Evolutionary conservation across 805 yeast genomes (phyloP), one percentile per base, ranked within the genome.

Genomic region (Cyberlindnera veronae): DNA sequence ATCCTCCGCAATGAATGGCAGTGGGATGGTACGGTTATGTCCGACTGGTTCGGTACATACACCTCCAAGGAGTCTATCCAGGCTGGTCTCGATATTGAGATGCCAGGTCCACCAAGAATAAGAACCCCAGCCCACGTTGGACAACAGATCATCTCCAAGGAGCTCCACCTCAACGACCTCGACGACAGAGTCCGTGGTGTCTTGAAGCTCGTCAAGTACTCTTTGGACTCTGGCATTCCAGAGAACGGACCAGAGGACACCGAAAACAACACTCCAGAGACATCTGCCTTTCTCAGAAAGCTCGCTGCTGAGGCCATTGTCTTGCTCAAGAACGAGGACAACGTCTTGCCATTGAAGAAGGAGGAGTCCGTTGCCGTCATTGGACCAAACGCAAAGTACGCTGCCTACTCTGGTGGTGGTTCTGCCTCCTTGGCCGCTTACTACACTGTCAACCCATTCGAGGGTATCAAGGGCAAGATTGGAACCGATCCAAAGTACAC

Each of bases 41-140:
- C 78, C 19, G 84, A 79, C 59, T 79, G 84, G 84, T 69, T 55
- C 51, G 84, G 84, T n/a, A 66, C 68, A 9, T 76, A 71, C 53
- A 64, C 77, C 11, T 61, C 62, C 35, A 63, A 61, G 34, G 69
- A 64, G 33, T 51, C 79, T 8, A 55, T 77, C 31, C 65, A 69
- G 23, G 75, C 76, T 20, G 84, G 83, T 3, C 62, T 79, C 38
- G 79, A 76, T 53, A 58, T 79, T 48, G 84, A 79, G 55, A 75
- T 76, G 80, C 85, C 85, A 0, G 84, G 84, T 20, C 74, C 77
- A 10, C 60, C 79, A 5, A 59, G 69, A 37, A 68, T 79, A 59
- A 60, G 70, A 47, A 57, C 55, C 1, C 52, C 57, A 20, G 59
- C 66, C 5, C 59, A 72, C n/a, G 47, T 62, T 11, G 73, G 26